These are phyloP conservation scores for Saccharomycopsis microspora DNA, from an alignment of 805 yeast genomes.

Conservation along the genomic window DNA sequence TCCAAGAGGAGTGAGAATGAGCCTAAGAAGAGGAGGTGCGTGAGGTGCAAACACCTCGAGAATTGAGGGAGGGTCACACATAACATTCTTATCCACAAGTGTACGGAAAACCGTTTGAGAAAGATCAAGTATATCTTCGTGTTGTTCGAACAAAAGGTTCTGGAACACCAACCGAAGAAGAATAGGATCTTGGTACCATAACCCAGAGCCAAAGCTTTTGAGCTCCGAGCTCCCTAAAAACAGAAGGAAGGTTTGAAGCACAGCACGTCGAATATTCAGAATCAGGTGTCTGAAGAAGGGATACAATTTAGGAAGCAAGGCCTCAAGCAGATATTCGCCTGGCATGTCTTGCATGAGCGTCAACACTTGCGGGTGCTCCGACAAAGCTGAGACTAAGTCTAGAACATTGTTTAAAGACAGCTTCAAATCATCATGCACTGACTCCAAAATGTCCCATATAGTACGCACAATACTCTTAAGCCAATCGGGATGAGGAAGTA, in stretches of 20 bases:
- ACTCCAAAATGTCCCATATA: slow-evolving; percentile 84
- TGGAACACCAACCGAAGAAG: slow-evolving; percentile 72
- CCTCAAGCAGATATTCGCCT: slow-evolving; percentile 42
- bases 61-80: too few species aligned
- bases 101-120: slow-evolving; percentile 51
- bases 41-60: slow-evolving; percentile 39
- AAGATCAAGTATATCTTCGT: slow-evolving; percentile 52
- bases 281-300: slow-evolving; percentile 94
- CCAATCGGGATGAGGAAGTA: slow-evolving; percentile 25
- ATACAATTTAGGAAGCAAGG: slow-evolving; percentile 78
- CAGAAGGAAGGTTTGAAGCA: slow-evolving; percentile 66
- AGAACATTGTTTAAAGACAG: slow-evolving; percentile 93
- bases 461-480: slow-evolving; percentile 32
- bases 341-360: slow-evolving; percentile 50
- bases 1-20: slow-evolving; percentile 91
- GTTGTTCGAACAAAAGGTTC: slow-evolving; percentile 83
- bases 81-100: slow-evolving; percentile 36
- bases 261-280: slow-evolving; percentile 81
- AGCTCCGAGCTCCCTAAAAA: slow-evolving; percentile 47
- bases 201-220: slow-evolving; percentile 25
- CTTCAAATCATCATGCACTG: slow-evolving; percentile 81
- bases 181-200: slow-evolving; percentile 70
- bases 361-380: slow-evolving; percentile 70
- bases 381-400: slow-evolving; percentile 83
- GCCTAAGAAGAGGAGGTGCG: slow-evolving; percentile 45